Evolutionary conservation across 371 early-diverging fungal genomes (phyloP).

Genomic region (Capillidium heterosporum): DNA sequence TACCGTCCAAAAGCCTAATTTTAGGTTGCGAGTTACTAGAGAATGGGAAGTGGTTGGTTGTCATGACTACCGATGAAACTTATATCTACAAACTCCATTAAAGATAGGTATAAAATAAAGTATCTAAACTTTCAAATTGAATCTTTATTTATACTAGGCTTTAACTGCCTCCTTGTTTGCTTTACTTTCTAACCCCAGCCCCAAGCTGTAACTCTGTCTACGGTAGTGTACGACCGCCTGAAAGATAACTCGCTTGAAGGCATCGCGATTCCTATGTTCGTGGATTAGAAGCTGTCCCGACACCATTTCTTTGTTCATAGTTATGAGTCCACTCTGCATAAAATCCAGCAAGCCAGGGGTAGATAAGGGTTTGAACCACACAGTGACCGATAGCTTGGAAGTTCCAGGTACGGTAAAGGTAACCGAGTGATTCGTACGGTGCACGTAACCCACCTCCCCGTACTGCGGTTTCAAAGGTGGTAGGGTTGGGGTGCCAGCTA

Average conservation of each 20-base stretch:
- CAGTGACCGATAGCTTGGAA: constrained; percentile 44
- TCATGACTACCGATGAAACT: no score
- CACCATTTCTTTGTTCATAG: constrained; percentile 8
- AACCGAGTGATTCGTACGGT: constrained; percentile 47
- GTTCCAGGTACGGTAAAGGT: constrained; percentile 55
- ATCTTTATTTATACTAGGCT: no score
- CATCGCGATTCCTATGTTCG: constrained; percentile 82
- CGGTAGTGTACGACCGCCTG: constrained; percentile 25
- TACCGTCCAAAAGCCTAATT: no score
- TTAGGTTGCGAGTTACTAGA: no score
- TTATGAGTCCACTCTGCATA: background rate
- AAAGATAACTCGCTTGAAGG: constrained; percentile 52
- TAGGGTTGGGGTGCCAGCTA: background rate
- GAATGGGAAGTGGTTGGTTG: no score
- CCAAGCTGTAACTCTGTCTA: no score
- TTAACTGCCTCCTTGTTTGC: no score
- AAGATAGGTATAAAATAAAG: no score
- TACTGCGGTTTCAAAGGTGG: background rate
- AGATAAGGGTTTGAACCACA: constrained; percentile 26
- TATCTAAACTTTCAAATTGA: no score
- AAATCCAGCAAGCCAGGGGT: constrained; percentile 10
- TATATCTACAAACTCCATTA: no score
- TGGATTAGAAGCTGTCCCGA: constrained; percentile 53
- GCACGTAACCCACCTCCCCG: constrained; percentile 10
- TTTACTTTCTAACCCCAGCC: no score